Percentiles rank a stretch among this genome's conserved stretches.
Conservation (phyloP, 148 eudicot genomes). For the Rhododendron ovatum region DNA sequence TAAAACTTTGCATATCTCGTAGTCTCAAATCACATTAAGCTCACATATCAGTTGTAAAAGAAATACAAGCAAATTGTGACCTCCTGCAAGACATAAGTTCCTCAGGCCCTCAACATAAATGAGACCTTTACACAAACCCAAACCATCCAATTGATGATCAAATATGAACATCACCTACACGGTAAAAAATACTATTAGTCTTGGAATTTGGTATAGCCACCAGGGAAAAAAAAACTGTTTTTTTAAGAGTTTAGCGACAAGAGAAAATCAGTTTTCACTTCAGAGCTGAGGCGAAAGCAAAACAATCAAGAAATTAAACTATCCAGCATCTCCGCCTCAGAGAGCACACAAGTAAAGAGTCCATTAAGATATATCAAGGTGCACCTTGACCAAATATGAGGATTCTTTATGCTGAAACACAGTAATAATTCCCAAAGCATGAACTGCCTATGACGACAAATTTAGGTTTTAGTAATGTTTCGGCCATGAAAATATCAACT, state of each 20-base stretch:
- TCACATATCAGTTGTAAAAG: background rate
- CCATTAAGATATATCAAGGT: background rate
- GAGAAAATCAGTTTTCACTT: background rate
- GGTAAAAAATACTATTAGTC: background rate
- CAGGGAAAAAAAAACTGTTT: background rate
- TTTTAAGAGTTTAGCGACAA: background rate
- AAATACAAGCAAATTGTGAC: background rate
- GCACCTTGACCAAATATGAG: background rate
- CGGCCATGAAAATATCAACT: background rate
- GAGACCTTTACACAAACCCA: background rate
- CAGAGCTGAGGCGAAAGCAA: background rate
- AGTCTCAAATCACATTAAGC: background rate
- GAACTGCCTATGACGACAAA: background rate
- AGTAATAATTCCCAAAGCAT: background rate
- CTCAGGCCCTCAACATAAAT: background rate
- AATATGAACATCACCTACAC: background rate
- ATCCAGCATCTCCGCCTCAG: background rate
- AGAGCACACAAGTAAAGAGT: conserved; percentile 3
- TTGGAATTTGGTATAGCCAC: background rate
- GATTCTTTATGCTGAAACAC: too few species aligned
- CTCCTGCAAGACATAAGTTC: background rate
- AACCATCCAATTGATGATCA: background rate
- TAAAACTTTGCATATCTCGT: background rate
- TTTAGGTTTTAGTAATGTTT: background rate
- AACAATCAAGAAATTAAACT: background rate